Evolutionary conservation across 1,284 basidiomycete genomes (phyloP), one percentile per base, ranked within the genome.

Genomic region (Sphagnurus paluster): DNA sequence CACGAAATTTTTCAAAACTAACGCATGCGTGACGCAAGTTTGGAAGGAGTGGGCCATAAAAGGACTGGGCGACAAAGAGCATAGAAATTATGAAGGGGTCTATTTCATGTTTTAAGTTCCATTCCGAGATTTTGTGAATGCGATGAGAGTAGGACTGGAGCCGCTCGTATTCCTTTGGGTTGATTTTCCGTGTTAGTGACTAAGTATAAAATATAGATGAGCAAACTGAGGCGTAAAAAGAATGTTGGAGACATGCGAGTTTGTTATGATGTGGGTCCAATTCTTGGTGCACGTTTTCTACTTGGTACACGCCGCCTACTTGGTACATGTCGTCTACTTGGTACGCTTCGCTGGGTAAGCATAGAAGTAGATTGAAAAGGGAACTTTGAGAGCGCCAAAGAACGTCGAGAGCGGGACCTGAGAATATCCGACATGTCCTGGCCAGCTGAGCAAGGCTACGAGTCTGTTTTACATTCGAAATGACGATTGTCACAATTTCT

Each of bases 351-450:
- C 21, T 2, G 9, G 49, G 30, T 42, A 43, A 26, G 13, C 33
- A 39, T 19, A 21, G 35, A 4, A 42, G 14, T 9, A 50, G 26
- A 19, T 5, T 20, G 1, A 35, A 24, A 13, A 50, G 28, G 7
- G 41, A 39, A 13, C 14, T 8, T 25, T 50, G 49, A 7, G 25
- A 29, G 13, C 40, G 21, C 44, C 44, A 50, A 19, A 46, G 17
- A 3, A 19, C 32, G 28, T 45, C 34, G 9, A 46, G 35, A 8
- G 39, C 40, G 20, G 40, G 44, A 11, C n/a, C 36, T 7, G 28
- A 35, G 36, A 50, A 43, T 14, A 19, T 10, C 29, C 29, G 41
- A 30, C 44, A 34, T 4, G 48, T 46, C 16, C 38, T 34, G 4
- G 42, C 42, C 2, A 49, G 23, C 6, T 24, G 17, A 30, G 33